Percentiles rank a stretch among this genome's conserved stretches.
Conservation (phyloP, 805 yeast species). For the Hanseniaspora jakobsenii region DNA sequence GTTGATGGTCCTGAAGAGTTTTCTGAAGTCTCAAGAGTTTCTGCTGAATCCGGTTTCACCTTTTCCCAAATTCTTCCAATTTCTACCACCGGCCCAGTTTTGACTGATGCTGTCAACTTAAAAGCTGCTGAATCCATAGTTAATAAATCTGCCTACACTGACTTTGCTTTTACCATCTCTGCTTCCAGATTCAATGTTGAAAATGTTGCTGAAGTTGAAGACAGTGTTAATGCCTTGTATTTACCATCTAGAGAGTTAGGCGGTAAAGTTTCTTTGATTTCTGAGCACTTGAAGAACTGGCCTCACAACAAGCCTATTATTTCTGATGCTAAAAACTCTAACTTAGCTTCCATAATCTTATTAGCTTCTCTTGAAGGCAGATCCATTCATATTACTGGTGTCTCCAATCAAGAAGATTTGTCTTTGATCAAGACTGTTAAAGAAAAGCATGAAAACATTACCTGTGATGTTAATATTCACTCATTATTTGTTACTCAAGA, state of each 20-base stretch:
- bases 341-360: constrained; percentile 80
- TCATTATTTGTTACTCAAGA: constrained; percentile 64
- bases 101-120: constrained; percentile 55
- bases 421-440: constrained; percentile 76
- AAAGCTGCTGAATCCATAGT: constrained; percentile 44
- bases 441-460: constrained; percentile 65
- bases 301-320: constrained; percentile 72
- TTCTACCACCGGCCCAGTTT: constrained; percentile 45
- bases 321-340: constrained; percentile 85
- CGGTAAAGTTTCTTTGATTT: constrained; percentile 61
- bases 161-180: constrained; percentile 71
- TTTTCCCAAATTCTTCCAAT: constrained; percentile 71
- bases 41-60: constrained; percentile 80
- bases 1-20: constrained; percentile 40
- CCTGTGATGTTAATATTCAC: constrained; percentile 79
- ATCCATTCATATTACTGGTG: constrained; percentile 79
- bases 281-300: constrained; percentile 74
- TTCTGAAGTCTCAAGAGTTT: constrained; percentile 54
- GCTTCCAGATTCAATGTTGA: constrained; percentile 62
- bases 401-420: constrained; percentile 68
- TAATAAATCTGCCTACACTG: constrained; percentile 57
- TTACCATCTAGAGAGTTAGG: constrained; percentile 67
- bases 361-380: constrained; percentile 79
- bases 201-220: constrained; percentile 48
- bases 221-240: constrained; percentile 64